Evolutionary conservation across 2,329 filamentous ascomycete species (phyloP).

Genomic region (Fusarium multiceps): DNA sequence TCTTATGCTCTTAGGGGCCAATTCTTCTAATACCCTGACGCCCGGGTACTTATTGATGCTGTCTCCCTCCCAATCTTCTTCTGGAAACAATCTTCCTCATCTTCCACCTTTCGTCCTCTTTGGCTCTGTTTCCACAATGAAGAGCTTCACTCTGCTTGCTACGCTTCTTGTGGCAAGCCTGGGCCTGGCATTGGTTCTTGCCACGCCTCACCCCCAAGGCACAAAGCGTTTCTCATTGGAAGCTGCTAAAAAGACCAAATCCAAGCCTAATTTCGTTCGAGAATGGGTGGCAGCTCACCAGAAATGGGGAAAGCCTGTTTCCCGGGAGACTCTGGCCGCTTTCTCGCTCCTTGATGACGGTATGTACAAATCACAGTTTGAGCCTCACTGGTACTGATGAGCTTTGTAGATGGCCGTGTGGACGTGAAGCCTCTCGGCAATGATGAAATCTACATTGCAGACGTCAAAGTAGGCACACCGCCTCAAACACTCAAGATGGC

Average conservation of each 20-base stretch:
- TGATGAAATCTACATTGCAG: conserved; percentile 58
- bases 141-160: conserved; percentile 26
- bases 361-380: conserved; percentile 9
- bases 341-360: conserved; percentile 49
- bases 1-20: no score
- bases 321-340: conserved; percentile 30
- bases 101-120: background rate
- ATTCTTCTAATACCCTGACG: no score
- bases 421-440: conserved; percentile 53
- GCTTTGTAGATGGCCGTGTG: conserved; percentile 48
- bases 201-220: conserved; percentile 10
- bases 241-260: conserved; percentile 36
- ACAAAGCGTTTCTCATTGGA: conserved; percentile 47
- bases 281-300: conserved; percentile 50
- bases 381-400: conserved; percentile 18
- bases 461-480: conserved; percentile 60
- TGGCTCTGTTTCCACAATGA: conserved; percentile 21
- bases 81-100: background rate
- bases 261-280: conserved; percentile 48
- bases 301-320: conserved; percentile 50
- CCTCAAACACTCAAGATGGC: conserved; percentile 60
- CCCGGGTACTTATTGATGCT: background rate
- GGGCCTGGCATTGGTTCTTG: conserved; percentile 25
- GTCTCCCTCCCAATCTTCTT: background rate
- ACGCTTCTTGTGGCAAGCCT: conserved; percentile 27